Base-by-base conservation (phyloP, 2,329 filamentous ascomycete species). In the Incumbomyces delicatus region DNA sequence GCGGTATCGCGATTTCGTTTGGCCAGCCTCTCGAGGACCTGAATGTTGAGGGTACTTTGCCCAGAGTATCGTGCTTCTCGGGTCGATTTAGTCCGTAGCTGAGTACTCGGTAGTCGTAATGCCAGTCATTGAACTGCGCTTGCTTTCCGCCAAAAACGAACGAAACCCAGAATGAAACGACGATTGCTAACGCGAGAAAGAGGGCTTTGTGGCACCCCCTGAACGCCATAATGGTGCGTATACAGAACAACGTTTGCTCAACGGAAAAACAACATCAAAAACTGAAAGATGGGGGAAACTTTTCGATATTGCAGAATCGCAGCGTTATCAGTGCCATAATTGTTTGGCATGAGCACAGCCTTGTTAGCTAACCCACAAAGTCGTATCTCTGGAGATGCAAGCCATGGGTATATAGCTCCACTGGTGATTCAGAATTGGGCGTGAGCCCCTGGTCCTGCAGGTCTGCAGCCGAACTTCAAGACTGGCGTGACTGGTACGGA, bases 61-160 rank as follows among this genome's bases (percentile, higher is more conserved):
- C 42, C 12, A 37, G 33, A 20, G 3, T 38, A 20, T 37, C 42
- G 14, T 29, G 34, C 14, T 36, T 36, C 20, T 38, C 33, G n/a
- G 33, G 33, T 32, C 42, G 42, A 45, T 45, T 45, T 14, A 45
- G 42, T 13, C 42, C 42, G 27, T 45, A 45, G 13, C 42, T 45
- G 33, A 45, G 33, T 13, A 37, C 29, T 11, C 22, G 29, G 14
- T 45, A 45, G 20, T 45, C 42, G 33, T 45, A 45, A 29, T 45
- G 42, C 42, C 42, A 45, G 22, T 45, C 42, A 33, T 45, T 38
- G 42, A 45, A 45, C 14, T 30, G 33, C 30, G 42, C 20, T 45
- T 45, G 42, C 10, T 38, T 29, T 6, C 42, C 42, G 20, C 42
- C 42, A 29, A 37, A 45, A n/a, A 38, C 34, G 20, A 45, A 45